Conservation (phyloP, 495 filamentous ascomycete species). For the Aspergillus kassunensis region DNA sequence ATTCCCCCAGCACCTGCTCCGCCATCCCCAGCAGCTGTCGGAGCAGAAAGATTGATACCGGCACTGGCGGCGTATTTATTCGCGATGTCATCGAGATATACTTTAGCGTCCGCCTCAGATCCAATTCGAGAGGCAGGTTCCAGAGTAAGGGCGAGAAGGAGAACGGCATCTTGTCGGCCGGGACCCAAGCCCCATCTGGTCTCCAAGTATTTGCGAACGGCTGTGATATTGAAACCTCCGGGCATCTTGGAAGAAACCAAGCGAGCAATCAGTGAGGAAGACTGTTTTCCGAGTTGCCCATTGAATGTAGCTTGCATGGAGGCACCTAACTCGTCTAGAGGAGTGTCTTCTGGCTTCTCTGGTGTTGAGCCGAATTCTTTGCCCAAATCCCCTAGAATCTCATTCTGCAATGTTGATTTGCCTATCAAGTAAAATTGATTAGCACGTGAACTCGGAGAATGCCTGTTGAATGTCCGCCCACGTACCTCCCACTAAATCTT, state of each 20-base stretch:
- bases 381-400: slow-evolving; percentile 91
- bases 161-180: slow-evolving; percentile 87
- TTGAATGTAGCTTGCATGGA: slow-evolving; percentile 98
- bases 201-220: slow-evolving; percentile 89
- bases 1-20: slow-evolving; percentile 70
- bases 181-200: slow-evolving; percentile 85
- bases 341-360: slow-evolving; percentile 97
- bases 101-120: slow-evolving; percentile 86
- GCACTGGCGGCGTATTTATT: slow-evolving; percentile 86
- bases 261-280: slow-evolving; percentile 86
- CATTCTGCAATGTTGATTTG: slow-evolving; percentile 97
- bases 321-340: slow-evolving; percentile 90
- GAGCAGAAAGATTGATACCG: slow-evolving; percentile 79
- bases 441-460: not conserved
- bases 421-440: slow-evolving; percentile 44
- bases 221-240: slow-evolving; percentile 96
- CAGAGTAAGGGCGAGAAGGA: slow-evolving; percentile 85
- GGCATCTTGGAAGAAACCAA: slow-evolving; percentile 99
- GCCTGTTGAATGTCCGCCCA: slow-evolving; percentile 6
- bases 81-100: slow-evolving; percentile 77
- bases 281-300: slow-evolving; percentile 95
- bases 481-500: slow-evolving; percentile 96
- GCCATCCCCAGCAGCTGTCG: slow-evolving; percentile 68
- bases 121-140: slow-evolving; percentile 86
- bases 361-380: slow-evolving; percentile 98